Conservation (phyloP, 2,329 filamentous ascomycete species). For the Colletotrichum paranaense region DNA sequence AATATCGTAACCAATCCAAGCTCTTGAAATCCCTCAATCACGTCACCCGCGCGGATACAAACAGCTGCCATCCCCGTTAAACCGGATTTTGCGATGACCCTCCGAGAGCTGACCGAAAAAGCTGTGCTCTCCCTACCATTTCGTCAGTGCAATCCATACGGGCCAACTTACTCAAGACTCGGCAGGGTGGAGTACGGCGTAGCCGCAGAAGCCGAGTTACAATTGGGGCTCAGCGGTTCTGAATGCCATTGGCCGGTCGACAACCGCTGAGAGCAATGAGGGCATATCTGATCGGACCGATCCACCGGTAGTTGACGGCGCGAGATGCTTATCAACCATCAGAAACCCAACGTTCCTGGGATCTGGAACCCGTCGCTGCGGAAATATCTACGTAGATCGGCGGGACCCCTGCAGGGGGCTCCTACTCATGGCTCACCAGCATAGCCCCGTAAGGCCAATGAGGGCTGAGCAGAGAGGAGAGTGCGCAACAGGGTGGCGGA, state of each 20-base stretch:
- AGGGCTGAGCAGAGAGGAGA: neutral
- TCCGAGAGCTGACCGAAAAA: neutral
- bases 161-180: neutral
- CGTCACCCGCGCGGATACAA: neutral
- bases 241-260: neutral
- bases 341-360: neutral
- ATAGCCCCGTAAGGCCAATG: neutral
- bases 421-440: no score
- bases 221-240: neutral
- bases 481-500: neutral
- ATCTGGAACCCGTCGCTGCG: neutral
- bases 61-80: neutral
- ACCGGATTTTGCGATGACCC: neutral
- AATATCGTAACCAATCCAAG: neutral
- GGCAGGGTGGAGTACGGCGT: neutral
- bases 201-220: neutral
- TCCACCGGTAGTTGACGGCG: neutral
- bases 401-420: neutral
- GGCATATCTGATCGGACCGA: constrained; percentile 2
- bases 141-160: neutral
- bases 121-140: neutral
- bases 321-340: constrained; percentile 6
- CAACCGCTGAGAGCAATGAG: neutral
- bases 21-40: neutral
- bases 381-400: neutral